Percentiles rank a stretch among this genome's conserved stretches.
phyloP scores from a whole-genome alignment of 176 grass and related monocot genomes.

The Oryza officinalis region DNA sequence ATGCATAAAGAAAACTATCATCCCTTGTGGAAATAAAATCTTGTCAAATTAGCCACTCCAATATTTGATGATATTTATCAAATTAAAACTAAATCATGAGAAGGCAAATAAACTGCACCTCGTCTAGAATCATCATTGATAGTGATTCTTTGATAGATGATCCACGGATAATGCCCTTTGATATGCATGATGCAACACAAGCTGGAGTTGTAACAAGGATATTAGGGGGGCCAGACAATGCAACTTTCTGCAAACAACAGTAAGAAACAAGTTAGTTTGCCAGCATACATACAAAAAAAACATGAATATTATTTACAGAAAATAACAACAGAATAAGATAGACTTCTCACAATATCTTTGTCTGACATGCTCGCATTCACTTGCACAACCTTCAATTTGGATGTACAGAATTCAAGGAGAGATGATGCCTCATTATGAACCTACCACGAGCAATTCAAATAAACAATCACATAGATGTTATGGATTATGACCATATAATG shows the following conservation, averaged over 20 bases:
- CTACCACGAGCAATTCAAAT: conserved; percentile 37
- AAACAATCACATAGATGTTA: not conserved
- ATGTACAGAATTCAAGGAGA: conserved; percentile 80
- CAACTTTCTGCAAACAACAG: conserved; percentile 62
- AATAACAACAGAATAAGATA: conserved; percentile 14
- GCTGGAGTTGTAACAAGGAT: conserved; percentile 90
- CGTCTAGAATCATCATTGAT: conserved; percentile 94
- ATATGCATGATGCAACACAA: conserved; percentile 92
- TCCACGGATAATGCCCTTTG: conserved; percentile 69
- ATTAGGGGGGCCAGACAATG: conserved; percentile 69
- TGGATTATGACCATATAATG: conserved; percentile 13
- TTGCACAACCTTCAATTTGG: conserved; percentile 79
- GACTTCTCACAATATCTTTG: conserved; percentile 70
- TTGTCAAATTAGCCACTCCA: not conserved
- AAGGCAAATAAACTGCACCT: conserved; percentile 55
- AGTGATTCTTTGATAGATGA: conserved; percentile 85
- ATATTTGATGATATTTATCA: conserved; percentile 11
- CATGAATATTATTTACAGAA: not conserved
- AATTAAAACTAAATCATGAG: not conserved
- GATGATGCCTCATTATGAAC: conserved; percentile 78
- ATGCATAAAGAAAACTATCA: not conserved
- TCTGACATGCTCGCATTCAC: conserved; percentile 69
- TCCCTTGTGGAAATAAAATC: not conserved
- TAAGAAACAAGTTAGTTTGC: conserved; percentile 7
- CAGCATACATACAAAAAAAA: conserved; percentile 31